Evolutionary conservation across 768 basidiomycete genomes (phyloP).

Genomic region (Tricholoma sp.): DNA sequence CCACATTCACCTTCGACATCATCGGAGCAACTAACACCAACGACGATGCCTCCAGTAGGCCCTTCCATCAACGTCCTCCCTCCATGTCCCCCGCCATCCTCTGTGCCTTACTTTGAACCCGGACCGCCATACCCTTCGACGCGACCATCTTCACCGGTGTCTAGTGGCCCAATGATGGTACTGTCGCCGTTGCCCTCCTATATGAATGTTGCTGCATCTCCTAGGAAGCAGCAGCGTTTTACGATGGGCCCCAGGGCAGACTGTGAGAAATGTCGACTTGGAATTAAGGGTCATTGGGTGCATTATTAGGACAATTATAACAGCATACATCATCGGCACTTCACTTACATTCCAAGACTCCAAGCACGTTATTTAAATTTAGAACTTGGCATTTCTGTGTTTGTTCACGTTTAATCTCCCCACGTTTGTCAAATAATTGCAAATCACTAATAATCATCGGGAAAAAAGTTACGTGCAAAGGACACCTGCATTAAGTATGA

Average conservation of each 20-base stretch:
- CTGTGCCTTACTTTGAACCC: conserved; percentile 12
- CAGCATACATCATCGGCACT: background rate
- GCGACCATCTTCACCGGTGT: conserved; percentile 9
- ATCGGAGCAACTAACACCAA: conserved; percentile 7
- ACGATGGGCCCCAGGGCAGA: conserved; percentile 70
- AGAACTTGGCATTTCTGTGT: background rate
- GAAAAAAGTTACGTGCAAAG: conserved; percentile 11
- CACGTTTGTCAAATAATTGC: background rate
- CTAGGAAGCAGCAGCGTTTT: conserved; percentile 40
- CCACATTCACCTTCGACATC: conserved; percentile 4
- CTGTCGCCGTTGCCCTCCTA: conserved; percentile 14
- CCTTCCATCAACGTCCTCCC: conserved; percentile 25
- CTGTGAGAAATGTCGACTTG: conserved; percentile 59
- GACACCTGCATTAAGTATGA: conserved; percentile 39
- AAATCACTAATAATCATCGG: conserved; percentile 11
- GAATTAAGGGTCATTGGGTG: conserved; percentile 68
- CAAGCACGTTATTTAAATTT: background rate
- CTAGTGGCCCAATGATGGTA: conserved; percentile 11
- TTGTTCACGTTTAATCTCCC: conserved; percentile 5
- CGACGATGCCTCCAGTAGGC: conserved; percentile 2
- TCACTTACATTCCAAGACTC: background rate
- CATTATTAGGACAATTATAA: conserved; percentile 30
- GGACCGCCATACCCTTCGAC: conserved; percentile 14
- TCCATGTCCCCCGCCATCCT: conserved; percentile 22
- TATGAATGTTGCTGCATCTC: conserved; percentile 7